Base-by-base conservation (phyloP, 164 flowering plant genomes). In the Cinnamomum chago region DNA sequence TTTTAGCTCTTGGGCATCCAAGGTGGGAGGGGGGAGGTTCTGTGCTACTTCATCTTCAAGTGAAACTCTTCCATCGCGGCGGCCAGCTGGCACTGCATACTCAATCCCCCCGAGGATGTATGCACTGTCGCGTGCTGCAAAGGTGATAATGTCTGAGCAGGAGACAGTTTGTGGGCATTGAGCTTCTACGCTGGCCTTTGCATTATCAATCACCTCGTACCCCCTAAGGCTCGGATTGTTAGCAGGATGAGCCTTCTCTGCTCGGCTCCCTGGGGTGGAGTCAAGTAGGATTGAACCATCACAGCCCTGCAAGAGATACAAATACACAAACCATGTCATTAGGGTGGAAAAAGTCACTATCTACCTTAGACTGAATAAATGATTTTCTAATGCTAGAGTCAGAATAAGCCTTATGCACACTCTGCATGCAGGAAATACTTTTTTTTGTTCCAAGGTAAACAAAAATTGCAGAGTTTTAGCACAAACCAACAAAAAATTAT, bases 61-160 rank as follows among this genome's bases (percentile, higher is more conserved):
- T n/a, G 73, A 71, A 50, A 71, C 73, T 28, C 64, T 52, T 18
- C 73, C 73, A 52, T 71, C 73, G 17, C 73, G 73, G 25, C 73
- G 73, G 10, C 73, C 73, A 2, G 73, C 65, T 20, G 66, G 73
- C 12, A 71, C 73, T 0, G 50, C 22, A 3, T 71, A 71, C 65
- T 58, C 25, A 30, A 71, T 52, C 5, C 73, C 50, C 6, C 73
- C 65, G 20, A 58, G 58, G n/a, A 13, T 24, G 73, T 55, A 51
- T 9, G 65, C 40, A 22, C 65, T 27, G 28, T 71, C 73, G 2
- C 73, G 73, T 12, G 73, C 73, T 2, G 73, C 65, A 23, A 71
- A 71, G 47, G 73, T 66, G 12, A 71, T 10, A 66, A 71, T 71
- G 50, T 71, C 73, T 0, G 73, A 20, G 65, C 73, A 71, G 3